Evolutionary conservation across 441 rosid species (phyloP), one percentile per base, ranked within the genome.

Genomic region (Pelargonium cotyledonis): DNA sequence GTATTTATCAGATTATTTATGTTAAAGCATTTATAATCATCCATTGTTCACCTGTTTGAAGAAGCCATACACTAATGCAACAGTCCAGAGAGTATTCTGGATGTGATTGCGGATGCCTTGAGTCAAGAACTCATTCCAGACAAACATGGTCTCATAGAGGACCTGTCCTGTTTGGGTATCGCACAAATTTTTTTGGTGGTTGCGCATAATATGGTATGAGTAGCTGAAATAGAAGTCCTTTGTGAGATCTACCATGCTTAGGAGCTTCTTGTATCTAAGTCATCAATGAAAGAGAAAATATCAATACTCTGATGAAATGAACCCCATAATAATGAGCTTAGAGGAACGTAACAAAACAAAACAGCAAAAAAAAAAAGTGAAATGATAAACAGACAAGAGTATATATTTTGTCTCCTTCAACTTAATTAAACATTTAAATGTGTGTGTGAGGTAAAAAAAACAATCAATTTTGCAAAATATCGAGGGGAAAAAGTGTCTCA

Each of bases 211-310:
- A 81, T 89, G 84, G 82, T 95, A 92, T 4, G 99, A 91, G 82
- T 96, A 96, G 82, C 99, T 96, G 83, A 89, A 93, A 79, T 82
- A 89, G 92, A 96, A 96, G 89, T 96, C 97, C 83, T 91, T 93
- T 1, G 97, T 93, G 68, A 96, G 94, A 82, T 96, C 98, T 84
- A 96, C 95, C 38, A 80, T 70, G 82, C 89, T 75, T 49, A 96
- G 82, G 73, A 96, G 99, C 87, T 86, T 93, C 92, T 89, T 96
- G 96, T 93, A 96, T 86, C 99, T 96, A 82, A 41, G 12, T n/a
- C n/a, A n/a, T n/a, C n/a, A n/a, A n/a, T n/a, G n/a, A n/a, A n/a
- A n/a, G n/a, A n/a, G n/a, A n/a, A n/a, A n/a, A n/a, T n/a, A n/a
- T n/a, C n/a, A n/a, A n/a, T n/a, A n/a, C n/a, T n/a, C n/a, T n/a